Percentiles rank a stretch among this genome's conserved stretches.
phyloP scores from a whole-genome alignment of 2,329 filamentous ascomycete genomes.

The Aspergillus ochraceoroseus region DNA sequence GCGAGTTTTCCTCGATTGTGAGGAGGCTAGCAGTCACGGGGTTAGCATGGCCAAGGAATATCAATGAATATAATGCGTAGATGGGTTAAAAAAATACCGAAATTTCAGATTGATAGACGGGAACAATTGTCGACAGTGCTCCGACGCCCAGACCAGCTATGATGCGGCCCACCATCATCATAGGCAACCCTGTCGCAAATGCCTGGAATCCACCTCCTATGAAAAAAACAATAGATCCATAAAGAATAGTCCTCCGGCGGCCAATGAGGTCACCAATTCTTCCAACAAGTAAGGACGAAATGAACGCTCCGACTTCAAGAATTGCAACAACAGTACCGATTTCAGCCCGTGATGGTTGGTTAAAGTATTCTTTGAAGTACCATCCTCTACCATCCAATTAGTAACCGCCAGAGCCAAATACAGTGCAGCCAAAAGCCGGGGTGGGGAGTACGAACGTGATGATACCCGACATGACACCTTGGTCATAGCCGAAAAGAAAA shows the following conservation, averaged over 20 bases:
- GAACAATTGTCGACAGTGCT: slow-evolving; percentile 84
- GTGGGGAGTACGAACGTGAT: slow-evolving; percentile 53
- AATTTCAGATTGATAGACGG: slow-evolving; percentile 91
- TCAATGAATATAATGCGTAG: background rate
- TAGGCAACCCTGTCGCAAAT: slow-evolving; percentile 72
- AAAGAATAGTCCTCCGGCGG: slow-evolving; percentile 81
- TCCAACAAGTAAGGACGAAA: slow-evolving; percentile 81
- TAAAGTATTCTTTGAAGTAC: slow-evolving; percentile 87
- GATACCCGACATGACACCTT: slow-evolving; percentile 64
- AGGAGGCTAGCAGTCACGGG: slow-evolving; percentile 54
- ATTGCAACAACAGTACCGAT: slow-evolving; percentile 98
- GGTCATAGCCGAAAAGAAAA: slow-evolving; percentile 62
- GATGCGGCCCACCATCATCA: slow-evolving; percentile 81
- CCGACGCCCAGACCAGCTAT: slow-evolving; percentile 82
- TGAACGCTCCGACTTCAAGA: slow-evolving; percentile 85
- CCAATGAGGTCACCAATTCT: slow-evolving; percentile 88
- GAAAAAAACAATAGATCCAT: slow-evolving; percentile 84
- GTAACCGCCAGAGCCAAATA: slow-evolving; percentile 4
- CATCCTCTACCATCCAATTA: slow-evolving; percentile 57
- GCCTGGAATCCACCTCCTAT: slow-evolving; percentile 80
- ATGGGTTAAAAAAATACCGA: slow-evolving; percentile 46
- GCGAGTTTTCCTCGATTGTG: slow-evolving; percentile 94
- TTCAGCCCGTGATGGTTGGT: slow-evolving; percentile 78
- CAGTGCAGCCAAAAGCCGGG: background rate
- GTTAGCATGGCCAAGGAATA: slow-evolving; percentile 19